phyloP scores from a whole-genome alignment of 169 alveolate species.

The Plasmodium vinckei region DNA sequence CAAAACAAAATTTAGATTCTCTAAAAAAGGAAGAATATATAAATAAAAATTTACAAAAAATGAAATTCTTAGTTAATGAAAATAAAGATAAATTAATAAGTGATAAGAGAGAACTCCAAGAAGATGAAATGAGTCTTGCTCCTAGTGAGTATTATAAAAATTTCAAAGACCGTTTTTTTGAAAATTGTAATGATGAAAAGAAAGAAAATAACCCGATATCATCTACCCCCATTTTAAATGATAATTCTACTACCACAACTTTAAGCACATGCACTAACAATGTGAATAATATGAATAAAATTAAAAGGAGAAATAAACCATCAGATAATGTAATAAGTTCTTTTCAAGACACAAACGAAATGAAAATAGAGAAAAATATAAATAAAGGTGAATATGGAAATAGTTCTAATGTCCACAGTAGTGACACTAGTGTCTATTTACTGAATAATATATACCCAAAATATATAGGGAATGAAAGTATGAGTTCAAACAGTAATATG shows the following conservation, averaged over 20 bases:
- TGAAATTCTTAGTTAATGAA: conserved; percentile 28
- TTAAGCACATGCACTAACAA: neutral
- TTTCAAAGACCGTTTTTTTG: conserved; percentile 34
- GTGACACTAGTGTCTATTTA: no score
- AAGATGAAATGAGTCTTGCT: conserved; percentile 36
- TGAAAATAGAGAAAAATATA: neutral
- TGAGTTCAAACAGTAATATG: no score
- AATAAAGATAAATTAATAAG: conserved; percentile 30
- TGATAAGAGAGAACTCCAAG: conserved; percentile 13
- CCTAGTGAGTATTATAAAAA: conserved; percentile 22
- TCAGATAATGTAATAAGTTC: neutral
- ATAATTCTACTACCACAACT: neutral
- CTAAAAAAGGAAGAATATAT: conserved; percentile 17
- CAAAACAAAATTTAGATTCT: neutral
- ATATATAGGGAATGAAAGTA: no score
- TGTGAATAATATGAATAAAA: neutral
- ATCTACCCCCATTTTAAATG: conserved; percentile 7
- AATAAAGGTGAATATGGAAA: no score
- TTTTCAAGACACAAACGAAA: neutral
- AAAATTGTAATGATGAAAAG: conserved; percentile 9
- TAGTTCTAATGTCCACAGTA: no score
- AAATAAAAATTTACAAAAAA: conserved; percentile 41
- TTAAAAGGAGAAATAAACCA: no score
- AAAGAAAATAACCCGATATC: neutral
- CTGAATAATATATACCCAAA: no score